Conservation (phyloP, 257 asterid genomes). For the Jasminum sambac region DNA sequence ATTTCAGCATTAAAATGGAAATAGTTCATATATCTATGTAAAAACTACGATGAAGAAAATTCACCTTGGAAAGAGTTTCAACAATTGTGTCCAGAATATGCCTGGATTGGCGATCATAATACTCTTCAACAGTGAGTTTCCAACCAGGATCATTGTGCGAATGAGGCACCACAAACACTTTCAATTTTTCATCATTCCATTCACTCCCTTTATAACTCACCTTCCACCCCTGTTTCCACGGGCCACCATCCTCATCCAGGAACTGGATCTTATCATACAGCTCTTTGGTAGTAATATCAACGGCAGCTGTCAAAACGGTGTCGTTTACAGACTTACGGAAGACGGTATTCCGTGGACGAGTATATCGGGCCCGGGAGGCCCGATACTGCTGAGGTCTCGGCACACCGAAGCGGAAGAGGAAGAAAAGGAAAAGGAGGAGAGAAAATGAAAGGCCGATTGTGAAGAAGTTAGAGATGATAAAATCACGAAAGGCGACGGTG, state of each 20-base stretch:
- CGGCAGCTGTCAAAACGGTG: constrained; percentile 56
- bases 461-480: constrained; percentile 72
- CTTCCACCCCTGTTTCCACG: constrained; percentile 99
- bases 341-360: constrained; percentile 54
- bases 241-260: constrained; percentile 89
- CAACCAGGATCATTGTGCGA: constrained; percentile 99
- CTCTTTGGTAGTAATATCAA: constrained; percentile 80
- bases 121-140: constrained; percentile 93
- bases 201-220: constrained; percentile 81
- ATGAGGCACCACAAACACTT: constrained; percentile 92
- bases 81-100: constrained; percentile 87
- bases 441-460: constrained; percentile 71
- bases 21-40: background rate
- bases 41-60: constrained; percentile 8
- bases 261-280: constrained; percentile 90
- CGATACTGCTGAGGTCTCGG: constrained; percentile 65
- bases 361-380: constrained; percentile 38
- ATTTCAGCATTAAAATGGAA: background rate
- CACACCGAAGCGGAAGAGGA: constrained; percentile 62
- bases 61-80: constrained; percentile 76
- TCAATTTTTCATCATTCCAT: constrained; percentile 93
- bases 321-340: constrained; percentile 52
- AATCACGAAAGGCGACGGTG: constrained; percentile 59
- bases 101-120: constrained; percentile 82
- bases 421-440: constrained; percentile 54